Evolutionary conservation across 768 basidiomycete genomes (phyloP), one percentile per base, ranked within the genome.

Genomic region (Leccinellum luteum): DNA sequence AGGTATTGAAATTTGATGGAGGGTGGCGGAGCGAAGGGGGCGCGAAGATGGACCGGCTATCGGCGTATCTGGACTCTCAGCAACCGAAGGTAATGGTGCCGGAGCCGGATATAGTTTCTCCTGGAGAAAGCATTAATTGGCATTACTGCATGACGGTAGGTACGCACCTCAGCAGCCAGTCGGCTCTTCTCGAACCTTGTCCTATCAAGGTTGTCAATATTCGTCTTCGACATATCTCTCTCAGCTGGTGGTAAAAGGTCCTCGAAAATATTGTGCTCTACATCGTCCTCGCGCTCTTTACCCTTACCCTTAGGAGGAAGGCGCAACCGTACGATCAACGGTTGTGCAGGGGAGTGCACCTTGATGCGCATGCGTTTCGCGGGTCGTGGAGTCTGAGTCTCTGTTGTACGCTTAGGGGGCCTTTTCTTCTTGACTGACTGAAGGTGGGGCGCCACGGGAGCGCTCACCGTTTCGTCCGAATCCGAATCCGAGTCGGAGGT

Each of bases 151-250:
- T 23, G 59, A 60, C 32, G 17, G 30, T 23, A 43, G 19, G 31
- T 28, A 67, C 82, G 61, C 63, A 92, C 92, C 76, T 98, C 94
- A 23, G 90, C 91, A 13, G 76, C 69, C n/a, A 78, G 64, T 52
- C 87, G 79, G 65, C 87, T 90, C 57, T 79, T 78, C 62, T 94
- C 90, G 68, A 91, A 98, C 51, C 81, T 79, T 49, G 77, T 69
- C 65, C 87, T 85, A 70, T 96, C 94, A 5, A 64, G 62, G 30
- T 74, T 72, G 4, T 73, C 69, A 27, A 95, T 88, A 0, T 71
- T 70, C 8, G 94, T 93, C 67, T 84, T 86, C 21, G 78, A 74
- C 45, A 81, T 86, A 67, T 93, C 92, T 34, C 92, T 83, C 54
- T 96, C 89, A 17, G 78, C 78, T 2, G 78, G 72, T 14, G 71